A percentile compares a stretch with the other conserved stretches of the same genome.
Conservation (phyloP, 768 basidiomycete genomes). For the Pleurotus ostreatus region DNA sequence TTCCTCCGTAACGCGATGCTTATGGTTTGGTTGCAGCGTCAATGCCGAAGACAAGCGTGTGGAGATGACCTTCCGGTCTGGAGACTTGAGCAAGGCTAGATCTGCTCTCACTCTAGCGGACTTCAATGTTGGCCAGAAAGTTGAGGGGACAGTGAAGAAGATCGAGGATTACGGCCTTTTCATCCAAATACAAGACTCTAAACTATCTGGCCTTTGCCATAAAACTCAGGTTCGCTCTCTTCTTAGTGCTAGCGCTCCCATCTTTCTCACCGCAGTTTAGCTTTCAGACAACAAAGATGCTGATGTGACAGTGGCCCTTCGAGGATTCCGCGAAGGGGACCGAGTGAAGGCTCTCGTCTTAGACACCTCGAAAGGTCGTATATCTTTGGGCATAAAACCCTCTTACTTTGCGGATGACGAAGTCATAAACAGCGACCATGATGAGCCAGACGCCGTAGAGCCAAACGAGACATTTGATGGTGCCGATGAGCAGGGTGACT, state of each 20-base stretch:
- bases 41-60: conserved; percentile 70
- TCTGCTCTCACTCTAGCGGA: conserved; percentile 44
- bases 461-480: conserved; percentile 19
- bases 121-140: conserved; percentile 75
- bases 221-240: conserved; percentile 69
- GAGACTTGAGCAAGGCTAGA: conserved; percentile 39
- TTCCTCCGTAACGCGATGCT: background rate
- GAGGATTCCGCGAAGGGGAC: conserved; percentile 84
- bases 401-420: conserved; percentile 78
- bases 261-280: conserved; percentile 32
- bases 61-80: conserved; percentile 86
- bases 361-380: conserved; percentile 70
- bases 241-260: background rate
- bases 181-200: conserved; percentile 81
- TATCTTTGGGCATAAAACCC: conserved; percentile 85
- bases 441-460: conserved; percentile 22
- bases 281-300: conserved; percentile 85
- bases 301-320: conserved; percentile 73
- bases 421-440: conserved; percentile 34
- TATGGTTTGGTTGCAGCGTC: conserved; percentile 42
- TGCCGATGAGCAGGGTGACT: conserved; percentile 16
- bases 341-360: conserved; percentile 76
- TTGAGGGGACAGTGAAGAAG: conserved; percentile 74
- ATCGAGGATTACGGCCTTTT: conserved; percentile 92
- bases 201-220: conserved; percentile 88